Base-by-base conservation (phyloP, 2,329 filamentous ascomycete genomes). In the Pestalotiopsis sp. region DNA sequence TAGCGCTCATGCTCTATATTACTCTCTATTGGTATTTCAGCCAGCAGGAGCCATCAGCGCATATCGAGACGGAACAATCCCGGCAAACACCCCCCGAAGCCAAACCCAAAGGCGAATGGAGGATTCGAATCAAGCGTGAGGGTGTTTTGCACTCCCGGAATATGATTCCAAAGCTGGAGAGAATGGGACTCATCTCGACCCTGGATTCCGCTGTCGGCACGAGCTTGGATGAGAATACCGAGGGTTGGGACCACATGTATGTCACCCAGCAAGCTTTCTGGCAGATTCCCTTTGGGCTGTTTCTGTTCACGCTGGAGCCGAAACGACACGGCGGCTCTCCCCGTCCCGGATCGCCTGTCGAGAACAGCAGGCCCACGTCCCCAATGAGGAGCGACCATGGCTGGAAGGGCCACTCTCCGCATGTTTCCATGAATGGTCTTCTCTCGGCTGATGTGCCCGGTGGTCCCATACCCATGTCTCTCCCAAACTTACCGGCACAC, bases 21-120 rank as follows among this genome's bases (percentile, higher is more conserved):
- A 95, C 94, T 1, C 84, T 98, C 57, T 97, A 94, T 84, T 98
- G 95, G 95, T 98, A 98, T 83, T 98, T 98, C 75, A 95, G 98
- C 81, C 93, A 97, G 79, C 87, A 90, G 1, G 87, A 91, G 74
- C 95, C 95, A 0, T 84, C 87, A 25, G 85, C 87, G 0, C 86
- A 89, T 64, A 77, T 96, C 41, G 85, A 85, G 20, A 93, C 89
- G 6, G 83, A 89, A 4, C 84, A 87, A 0, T 92, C 91, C 1
- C 87, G 86, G 72, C 78, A 85, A 68, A 95, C 94, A 0, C 92
- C 92, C 0, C 83, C 88, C 20, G 78, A 81, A 4, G 95, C 93
- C 4, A 91, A 89, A 72, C 95, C 95, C 2, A 90, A 89, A 72
- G 94, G 92, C 39, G 93, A 97, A 69, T 98, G 95, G 95, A 87